Percentiles rank a stretch among this genome's conserved stretches.
Conservation (phyloP, 1,284 basidiomycete species). For the Cryptococcus depauperatus region DNA sequence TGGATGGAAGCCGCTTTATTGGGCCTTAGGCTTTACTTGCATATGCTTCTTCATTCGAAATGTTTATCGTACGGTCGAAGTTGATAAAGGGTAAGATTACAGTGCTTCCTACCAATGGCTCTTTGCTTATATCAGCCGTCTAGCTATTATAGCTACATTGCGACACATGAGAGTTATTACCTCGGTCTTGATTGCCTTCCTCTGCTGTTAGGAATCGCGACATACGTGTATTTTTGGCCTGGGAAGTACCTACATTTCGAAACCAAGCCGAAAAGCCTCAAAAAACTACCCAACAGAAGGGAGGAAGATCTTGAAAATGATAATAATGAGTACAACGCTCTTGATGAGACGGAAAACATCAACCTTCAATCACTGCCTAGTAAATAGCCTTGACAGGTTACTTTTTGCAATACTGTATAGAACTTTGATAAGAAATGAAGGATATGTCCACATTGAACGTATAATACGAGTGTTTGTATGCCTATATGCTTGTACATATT, state of each 20-base stretch:
- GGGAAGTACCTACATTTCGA: conserved; percentile 24
- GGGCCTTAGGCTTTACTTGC: conserved; percentile 55
- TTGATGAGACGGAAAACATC: too few species aligned
- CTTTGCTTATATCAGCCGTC: background rate
- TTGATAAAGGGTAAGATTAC: conserved; percentile 51
- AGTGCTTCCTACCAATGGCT: background rate
- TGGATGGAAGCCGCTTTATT: conserved; percentile 56
- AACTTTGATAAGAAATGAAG: too few species aligned
- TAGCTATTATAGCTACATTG: conserved; percentile 52
- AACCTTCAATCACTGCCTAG: too few species aligned
- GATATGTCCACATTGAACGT: too few species aligned
- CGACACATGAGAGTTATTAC: conserved; percentile 57
- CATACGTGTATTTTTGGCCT: conserved; percentile 39
- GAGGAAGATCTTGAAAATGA: too few species aligned
- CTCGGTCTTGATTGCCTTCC: conserved; percentile 56
- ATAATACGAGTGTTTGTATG: too few species aligned
- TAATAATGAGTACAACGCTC: too few species aligned
- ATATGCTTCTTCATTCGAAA: conserved; percentile 61
- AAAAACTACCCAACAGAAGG: too few species aligned
- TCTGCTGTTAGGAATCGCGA: conserved; percentile 53
- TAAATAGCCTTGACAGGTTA: too few species aligned
- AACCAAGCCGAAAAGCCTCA: background rate
- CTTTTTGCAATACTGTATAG: too few species aligned
- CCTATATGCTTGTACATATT: too few species aligned
- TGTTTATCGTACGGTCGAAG: conserved; percentile 58